A percentile compares a stretch with the other conserved stretches of the same genome.
phyloP scores from a whole-genome alignment of 2,329 filamentous ascomycete genomes.

The Xenoacremonium recifei region DNA sequence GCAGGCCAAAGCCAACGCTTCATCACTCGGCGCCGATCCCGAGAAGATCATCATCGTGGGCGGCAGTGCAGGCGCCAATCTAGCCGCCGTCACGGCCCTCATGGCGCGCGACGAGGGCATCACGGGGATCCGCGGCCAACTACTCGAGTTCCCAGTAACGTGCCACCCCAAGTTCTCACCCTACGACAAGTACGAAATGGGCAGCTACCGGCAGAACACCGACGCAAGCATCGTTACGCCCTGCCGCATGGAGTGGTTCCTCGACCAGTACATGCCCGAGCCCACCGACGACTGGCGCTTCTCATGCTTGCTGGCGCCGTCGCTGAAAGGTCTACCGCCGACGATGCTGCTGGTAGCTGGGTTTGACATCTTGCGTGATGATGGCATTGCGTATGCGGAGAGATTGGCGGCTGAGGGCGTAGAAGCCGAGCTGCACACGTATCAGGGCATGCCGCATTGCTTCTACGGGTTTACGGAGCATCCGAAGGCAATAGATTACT shows the following conservation, averaged over 20 bases:
- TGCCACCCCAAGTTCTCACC: constrained; percentile 37
- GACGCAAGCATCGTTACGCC: constrained; percentile 29
- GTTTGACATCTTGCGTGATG: constrained; percentile 36
- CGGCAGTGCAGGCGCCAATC: constrained; percentile 34
- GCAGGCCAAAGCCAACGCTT: constrained; percentile 29
- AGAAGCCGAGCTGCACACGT: constrained; percentile 30
- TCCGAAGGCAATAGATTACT: constrained; percentile 13
- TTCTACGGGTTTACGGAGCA: constrained; percentile 21
- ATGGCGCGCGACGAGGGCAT: constrained; percentile 30
- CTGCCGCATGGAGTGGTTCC: constrained; percentile 32
- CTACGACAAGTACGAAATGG: constrained; percentile 32
- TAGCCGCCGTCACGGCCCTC: constrained; percentile 30
- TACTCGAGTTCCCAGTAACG: constrained; percentile 33
- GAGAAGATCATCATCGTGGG: constrained; percentile 35
- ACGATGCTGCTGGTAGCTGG: constrained; percentile 35
- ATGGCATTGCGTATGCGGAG: constrained; percentile 37
- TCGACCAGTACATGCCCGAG: constrained; percentile 31
- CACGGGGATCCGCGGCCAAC: constrained; percentile 31
- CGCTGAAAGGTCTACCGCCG: constrained; percentile 30
- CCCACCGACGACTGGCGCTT: constrained; percentile 21
- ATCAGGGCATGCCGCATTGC: constrained; percentile 35
- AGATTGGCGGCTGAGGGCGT: constrained; percentile 31
- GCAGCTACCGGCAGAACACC: constrained; percentile 33
- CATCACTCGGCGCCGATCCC: constrained; percentile 30
- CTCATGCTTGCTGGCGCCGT: constrained; percentile 33